Evolutionary conservation across 164 flowering plant species (phyloP), one percentile per base, ranked within the genome.

Genomic region (Stephania japonica): DNA sequence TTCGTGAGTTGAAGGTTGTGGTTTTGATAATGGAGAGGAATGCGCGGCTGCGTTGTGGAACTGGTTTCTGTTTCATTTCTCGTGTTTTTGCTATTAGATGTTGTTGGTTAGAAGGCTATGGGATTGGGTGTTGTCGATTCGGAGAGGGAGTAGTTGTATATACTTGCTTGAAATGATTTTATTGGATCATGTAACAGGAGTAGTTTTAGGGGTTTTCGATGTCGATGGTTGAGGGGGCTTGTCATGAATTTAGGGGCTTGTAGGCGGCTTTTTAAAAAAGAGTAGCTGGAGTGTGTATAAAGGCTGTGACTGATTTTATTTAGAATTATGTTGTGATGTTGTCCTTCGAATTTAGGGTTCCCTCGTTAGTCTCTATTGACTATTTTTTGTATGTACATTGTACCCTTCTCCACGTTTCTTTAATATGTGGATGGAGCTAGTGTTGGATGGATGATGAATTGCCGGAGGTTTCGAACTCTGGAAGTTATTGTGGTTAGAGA

Each of bases 401-500:
- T 59, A 5, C 24, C 64, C 7, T 18, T 59, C 3, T n/a, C 9
- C 21, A 0, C 21, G 9, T 1, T 59, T 7, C 25, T n/a, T 59
- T 59, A 19, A 19, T 59, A 7, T 59, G 64, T 59, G 25, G 64
- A 59, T 59, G 64, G 64, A 59, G 24, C 64, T 59, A 59, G 9
- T n/a, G 64, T 59, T 59, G 21, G 21, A 59, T 59, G 64, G 64
- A 59, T 19, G 64, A 59, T 59, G 64, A 18, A 24, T 59, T 59
- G 64, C 64, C 21, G 64, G 64, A 5, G 64, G 64, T 59, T n/a
- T 59, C 21, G 64, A 24, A n/a, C 64, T 59, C 64, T n/a, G 64
- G 64, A 59, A 59, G 21, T 59, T 7, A 24, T n/a, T 59, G 64
- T 59, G 64, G 64, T 59, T 59, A 59, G 64, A 59, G 64, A n/a